phyloP scores from a whole-genome alignment of 2,329 filamentous ascomycete genomes.

The Talaromyces verruculosus region DNA sequence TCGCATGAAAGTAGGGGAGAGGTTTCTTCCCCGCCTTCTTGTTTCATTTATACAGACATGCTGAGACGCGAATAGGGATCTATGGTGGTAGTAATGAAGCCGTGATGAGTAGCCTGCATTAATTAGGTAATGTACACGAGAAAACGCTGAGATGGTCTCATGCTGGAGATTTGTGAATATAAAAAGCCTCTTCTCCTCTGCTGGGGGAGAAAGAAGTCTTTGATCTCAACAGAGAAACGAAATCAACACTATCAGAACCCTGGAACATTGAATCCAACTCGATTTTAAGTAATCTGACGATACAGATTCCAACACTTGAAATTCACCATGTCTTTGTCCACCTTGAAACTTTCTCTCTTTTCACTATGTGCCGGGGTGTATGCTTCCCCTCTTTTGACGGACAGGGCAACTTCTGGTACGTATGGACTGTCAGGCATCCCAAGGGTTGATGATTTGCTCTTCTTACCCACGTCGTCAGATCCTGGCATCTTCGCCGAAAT shows the following conservation, averaged over 20 bases:
- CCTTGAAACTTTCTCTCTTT: background rate
- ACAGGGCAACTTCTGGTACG: background rate
- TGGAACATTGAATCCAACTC: background rate
- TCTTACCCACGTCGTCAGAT: background rate
- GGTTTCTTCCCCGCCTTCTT: background rate
- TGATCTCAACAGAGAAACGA: background rate
- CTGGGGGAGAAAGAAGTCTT: background rate
- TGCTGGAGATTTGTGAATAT: background rate
- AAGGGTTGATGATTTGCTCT: background rate
- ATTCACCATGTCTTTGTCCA: background rate
- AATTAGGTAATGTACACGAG: background rate
- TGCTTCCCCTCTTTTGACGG: background rate
- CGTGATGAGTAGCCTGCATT: background rate
- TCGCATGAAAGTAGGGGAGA: background rate
- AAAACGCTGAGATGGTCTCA: background rate
- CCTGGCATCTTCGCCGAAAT: background rate
- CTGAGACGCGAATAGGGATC: background rate
- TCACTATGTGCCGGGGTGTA: background rate
- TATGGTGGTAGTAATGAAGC: background rate
- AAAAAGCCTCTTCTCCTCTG: background rate
- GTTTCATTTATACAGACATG: background rate
- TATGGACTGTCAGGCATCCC: background rate
- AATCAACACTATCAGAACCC: background rate
- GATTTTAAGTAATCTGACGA: background rate
- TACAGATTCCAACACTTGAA: background rate